phyloP scores from a whole-genome alignment of 2,329 filamentous ascomycete genomes.

The Xylariales sp. region DNA sequence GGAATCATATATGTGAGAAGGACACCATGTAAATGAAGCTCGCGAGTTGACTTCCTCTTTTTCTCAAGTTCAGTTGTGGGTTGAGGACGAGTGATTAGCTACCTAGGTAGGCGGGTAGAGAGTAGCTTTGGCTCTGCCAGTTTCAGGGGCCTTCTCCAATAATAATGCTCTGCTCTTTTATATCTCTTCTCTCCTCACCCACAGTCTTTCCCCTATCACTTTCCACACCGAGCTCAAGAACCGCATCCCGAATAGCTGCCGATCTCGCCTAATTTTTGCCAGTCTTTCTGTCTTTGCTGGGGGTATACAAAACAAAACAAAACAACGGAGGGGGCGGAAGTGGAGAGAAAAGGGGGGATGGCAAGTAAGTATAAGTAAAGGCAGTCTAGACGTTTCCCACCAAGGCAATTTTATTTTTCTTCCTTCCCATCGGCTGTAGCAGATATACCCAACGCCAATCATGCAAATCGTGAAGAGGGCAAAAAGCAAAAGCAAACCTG shows the following conservation, averaged over 20 bases:
- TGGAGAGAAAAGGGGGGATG: conserved; percentile 1
- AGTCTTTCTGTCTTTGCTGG: conserved; percentile 29
- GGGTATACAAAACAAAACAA: conserved; percentile 38
- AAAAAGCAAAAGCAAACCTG: conserved; percentile 11
- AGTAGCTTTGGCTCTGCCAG: background rate
- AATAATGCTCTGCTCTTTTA: background rate
- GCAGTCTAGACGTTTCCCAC: conserved; percentile 6
- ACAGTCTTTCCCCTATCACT: conserved; percentile 26
- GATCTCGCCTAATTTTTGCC: conserved; percentile 15
- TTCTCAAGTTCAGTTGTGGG: background rate
- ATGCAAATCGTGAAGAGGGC: conserved; percentile 36
- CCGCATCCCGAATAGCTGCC: conserved; percentile 10
- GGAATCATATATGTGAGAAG: background rate
- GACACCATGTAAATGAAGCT: conserved; percentile 21
- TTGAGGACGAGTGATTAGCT: conserved; percentile 3
- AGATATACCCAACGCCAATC: conserved; percentile 38
- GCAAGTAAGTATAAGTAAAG: background rate
- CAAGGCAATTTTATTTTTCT: conserved; percentile 5
- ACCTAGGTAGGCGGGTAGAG: conserved; percentile 1
- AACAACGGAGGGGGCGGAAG: conserved; percentile 11
- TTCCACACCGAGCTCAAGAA: conserved; percentile 12
- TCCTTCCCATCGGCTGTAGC: conserved; percentile 20
- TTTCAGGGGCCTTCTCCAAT: conserved; percentile 12
- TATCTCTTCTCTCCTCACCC: background rate
- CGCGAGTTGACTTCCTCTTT: conserved; percentile 1